These are phyloP conservation scores for Neofusicoccum cordaticola DNA, from an alignment of 2,329 filamentous ascomycete genomes.

Conservation along the genomic window DNA sequence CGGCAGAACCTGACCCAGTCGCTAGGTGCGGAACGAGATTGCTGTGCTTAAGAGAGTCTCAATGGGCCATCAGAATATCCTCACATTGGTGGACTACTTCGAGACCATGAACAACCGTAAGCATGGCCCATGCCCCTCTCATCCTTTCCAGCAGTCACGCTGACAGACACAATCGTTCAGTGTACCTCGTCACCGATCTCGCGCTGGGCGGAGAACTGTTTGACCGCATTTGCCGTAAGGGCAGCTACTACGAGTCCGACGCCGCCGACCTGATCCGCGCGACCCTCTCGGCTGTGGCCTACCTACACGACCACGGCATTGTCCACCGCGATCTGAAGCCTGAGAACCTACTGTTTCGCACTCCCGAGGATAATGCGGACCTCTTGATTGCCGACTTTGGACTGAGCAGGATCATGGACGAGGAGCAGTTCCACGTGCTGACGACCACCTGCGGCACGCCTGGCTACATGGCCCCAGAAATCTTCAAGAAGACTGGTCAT, in stretches of 20 bases:
- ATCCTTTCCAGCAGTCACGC: neutral
- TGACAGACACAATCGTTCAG: conserved; percentile 34
- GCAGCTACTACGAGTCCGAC: conserved; percentile 96
- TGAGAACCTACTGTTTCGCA: conserved; percentile 94
- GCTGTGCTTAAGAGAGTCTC: conserved; percentile 97
- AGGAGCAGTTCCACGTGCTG: conserved; percentile 95
- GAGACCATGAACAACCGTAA: conserved; percentile 97
- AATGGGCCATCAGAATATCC: conserved; percentile 97
- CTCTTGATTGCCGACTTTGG: conserved; percentile 97
- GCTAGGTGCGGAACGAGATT: conserved; percentile 91
- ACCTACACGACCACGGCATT: conserved; percentile 97
- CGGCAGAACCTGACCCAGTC: neutral
- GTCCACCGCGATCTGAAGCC: conserved; percentile 97
- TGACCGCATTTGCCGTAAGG: conserved; percentile 97
- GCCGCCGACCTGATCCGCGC: conserved; percentile 93
- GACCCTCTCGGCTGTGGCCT: conserved; percentile 94
- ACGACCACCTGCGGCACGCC: conserved; percentile 97
- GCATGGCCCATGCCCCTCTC: conserved; percentile 23
- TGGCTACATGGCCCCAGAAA: conserved; percentile 98
- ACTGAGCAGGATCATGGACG: conserved; percentile 95
- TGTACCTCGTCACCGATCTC: conserved; percentile 96
- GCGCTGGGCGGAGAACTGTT: conserved; percentile 95
- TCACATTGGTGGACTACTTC: conserved; percentile 98
- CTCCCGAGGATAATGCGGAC: conserved; percentile 96
- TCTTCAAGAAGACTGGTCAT: conserved; percentile 98